Percentiles rank a stretch among this genome's conserved stretches.
Conservation (phyloP, 148 eudicot species). For the Beta vulgaris region DNA sequence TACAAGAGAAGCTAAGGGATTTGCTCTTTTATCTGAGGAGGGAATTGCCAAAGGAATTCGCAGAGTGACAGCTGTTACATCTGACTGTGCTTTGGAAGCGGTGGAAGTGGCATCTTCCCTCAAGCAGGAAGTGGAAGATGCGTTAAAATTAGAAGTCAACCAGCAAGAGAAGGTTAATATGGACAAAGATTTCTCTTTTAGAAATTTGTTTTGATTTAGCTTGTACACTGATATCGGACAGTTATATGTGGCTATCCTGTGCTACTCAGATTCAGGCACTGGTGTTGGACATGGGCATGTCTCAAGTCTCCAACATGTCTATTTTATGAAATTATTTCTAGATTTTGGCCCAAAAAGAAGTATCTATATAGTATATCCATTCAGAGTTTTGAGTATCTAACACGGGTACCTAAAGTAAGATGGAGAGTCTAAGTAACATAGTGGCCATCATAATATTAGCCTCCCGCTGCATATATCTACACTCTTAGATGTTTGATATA, state of each 20-base stretch:
- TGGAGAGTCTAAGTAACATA: neutral
- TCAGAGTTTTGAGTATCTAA: no score
- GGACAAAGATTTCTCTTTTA: neutral
- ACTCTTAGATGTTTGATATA: neutral
- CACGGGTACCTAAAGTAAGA: no score
- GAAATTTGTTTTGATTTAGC: neutral
- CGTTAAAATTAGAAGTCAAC: conserved; percentile 57
- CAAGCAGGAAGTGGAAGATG: conserved; percentile 76
- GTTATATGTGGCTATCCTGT: no score
- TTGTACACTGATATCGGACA: neutral
- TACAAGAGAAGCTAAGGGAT: conserved; percentile 85
- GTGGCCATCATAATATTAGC: neutral
- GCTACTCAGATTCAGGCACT: no score
- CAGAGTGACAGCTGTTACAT: conserved; percentile 89
- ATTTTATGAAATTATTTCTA: no score
- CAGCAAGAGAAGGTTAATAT: conserved; percentile 65
- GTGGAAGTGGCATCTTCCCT: conserved; percentile 54
- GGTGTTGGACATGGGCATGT: no score
- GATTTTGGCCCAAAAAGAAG: no score
- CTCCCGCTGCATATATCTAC: neutral
- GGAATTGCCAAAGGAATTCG: conserved; percentile 97
- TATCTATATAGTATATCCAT: no score
- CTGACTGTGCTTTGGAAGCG: conserved; percentile 67
- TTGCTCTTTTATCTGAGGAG: conserved; percentile 91
- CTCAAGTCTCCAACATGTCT: no score